Evolutionary conservation across 768 basidiomycete genomes (phyloP).

Genomic region (Pleurotus citrinopileatus): DNA sequence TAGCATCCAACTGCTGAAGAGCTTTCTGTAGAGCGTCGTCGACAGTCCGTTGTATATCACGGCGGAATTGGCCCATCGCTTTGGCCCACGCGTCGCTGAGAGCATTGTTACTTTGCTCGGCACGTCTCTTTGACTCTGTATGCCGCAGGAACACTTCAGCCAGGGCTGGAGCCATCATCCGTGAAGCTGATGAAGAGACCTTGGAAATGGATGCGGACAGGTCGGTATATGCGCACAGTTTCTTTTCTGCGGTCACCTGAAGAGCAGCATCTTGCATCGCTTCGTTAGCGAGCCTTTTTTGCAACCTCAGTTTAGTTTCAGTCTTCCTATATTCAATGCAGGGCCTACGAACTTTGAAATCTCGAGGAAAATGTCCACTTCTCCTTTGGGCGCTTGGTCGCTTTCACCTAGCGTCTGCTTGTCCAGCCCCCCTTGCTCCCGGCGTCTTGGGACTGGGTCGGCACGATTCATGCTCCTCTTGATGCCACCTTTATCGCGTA

Average conservation of each 20-base stretch:
- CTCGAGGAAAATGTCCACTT: neutral
- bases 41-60: slow-evolving; percentile 38
- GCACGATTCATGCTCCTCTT: neutral
- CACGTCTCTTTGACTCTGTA: slow-evolving; percentile 37
- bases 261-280: slow-evolving; percentile 39
- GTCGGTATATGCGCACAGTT: slow-evolving; percentile 45
- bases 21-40: slow-evolving; percentile 29
- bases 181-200: slow-evolving; percentile 38
- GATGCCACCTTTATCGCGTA: too few species aligned
- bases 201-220: slow-evolving; percentile 46
- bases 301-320: neutral
- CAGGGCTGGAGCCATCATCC: slow-evolving; percentile 41
- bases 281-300: slow-evolving; percentile 40
- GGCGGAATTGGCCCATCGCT: slow-evolving; percentile 38
- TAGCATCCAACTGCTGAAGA: slow-evolving; percentile 28
- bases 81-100: slow-evolving; percentile 46
- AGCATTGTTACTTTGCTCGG: slow-evolving; percentile 34
- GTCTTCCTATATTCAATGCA: neutral
- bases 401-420: neutral
- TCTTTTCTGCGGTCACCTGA: slow-evolving; percentile 43
- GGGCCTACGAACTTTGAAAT: neutral
- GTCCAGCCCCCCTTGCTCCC: neutral
- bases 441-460: neutral
- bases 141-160: slow-evolving; percentile 42
- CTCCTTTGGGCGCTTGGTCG: neutral